These are phyloP conservation scores for Fusarium veterinarium DNA, from an alignment of 2,329 filamentous ascomycete genomes.

Conservation along the genomic window DNA sequence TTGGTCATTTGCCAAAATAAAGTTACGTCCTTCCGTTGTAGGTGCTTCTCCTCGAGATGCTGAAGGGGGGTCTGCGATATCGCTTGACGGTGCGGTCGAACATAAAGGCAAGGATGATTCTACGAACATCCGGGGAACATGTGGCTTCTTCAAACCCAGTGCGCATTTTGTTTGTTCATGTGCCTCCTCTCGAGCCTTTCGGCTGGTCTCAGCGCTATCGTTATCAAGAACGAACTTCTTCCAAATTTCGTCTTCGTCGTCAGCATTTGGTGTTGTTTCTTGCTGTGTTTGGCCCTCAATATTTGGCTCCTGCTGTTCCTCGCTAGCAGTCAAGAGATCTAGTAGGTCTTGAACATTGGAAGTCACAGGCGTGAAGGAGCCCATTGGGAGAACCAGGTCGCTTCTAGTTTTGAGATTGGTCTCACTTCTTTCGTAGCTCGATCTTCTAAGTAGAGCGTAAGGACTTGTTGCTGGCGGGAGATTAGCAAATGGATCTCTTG, in stretches of 20 bases:
- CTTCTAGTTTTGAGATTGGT: background rate
- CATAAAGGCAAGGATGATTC: conserved; percentile 21
- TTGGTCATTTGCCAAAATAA: background rate
- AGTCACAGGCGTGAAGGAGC: background rate
- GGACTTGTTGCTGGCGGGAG: background rate
- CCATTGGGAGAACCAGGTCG: conserved; percentile 6
- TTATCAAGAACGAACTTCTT: conserved; percentile 46
- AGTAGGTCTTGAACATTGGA: conserved; percentile 36
- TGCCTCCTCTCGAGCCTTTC: conserved; percentile 38
- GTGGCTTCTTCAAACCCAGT: conserved; percentile 5
- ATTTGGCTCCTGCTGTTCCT: background rate
- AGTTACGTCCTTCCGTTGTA: background rate
- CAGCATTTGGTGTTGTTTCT: conserved; percentile 10
- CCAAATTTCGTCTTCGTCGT: conserved; percentile 47
- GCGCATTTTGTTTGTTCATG: conserved; percentile 33
- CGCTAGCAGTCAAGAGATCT: conserved; percentile 34
- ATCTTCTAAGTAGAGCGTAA: background rate
- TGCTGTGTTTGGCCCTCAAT: background rate
- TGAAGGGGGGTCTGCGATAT: conserved; percentile 36
- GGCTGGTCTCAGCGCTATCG: conserved; percentile 30
- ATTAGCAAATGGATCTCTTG: background rate
- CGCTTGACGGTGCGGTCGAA: conserved; percentile 15
- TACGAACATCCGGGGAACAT: background rate
- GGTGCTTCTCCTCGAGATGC: conserved; percentile 14
- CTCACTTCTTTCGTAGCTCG: background rate